Conservation (phyloP, 2,329 filamentous ascomycete species). For the Aspergillaceae sp. region DNA sequence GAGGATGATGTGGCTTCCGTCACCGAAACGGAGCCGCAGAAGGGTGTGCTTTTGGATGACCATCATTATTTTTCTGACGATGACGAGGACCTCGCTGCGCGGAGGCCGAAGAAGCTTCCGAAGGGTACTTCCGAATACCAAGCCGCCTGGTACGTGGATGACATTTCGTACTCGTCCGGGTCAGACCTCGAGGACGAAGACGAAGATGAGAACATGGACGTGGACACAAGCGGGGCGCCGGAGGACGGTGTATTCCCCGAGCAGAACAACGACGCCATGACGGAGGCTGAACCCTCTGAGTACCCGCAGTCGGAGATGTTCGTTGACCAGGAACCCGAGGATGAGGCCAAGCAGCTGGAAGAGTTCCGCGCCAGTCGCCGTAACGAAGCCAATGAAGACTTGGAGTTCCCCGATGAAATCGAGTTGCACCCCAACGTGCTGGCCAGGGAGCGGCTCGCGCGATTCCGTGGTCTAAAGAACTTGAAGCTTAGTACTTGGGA, state of each 20-base stretch:
- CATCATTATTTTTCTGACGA: slow-evolving; percentile 98
- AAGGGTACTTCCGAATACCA: slow-evolving; percentile 92
- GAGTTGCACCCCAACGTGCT: slow-evolving; percentile 82
- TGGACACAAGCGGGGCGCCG: slow-evolving; percentile 54
- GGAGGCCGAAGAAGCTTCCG: slow-evolving; percentile 64
- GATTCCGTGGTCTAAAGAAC: slow-evolving; percentile 88
- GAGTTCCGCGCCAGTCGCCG: slow-evolving; percentile 71
- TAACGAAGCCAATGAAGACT: slow-evolving; percentile 77
- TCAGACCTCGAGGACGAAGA: slow-evolving; percentile 70
- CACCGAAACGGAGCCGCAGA: slow-evolving; percentile 46
- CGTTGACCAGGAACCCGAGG: slow-evolving; percentile 66
- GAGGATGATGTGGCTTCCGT: slow-evolving; percentile 52
- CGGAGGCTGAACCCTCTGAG: slow-evolving; percentile 73
- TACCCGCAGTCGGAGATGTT: slow-evolving; percentile 94
- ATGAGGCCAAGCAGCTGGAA: slow-evolving; percentile 73
- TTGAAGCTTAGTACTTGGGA: slow-evolving; percentile 83
- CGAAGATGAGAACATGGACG: slow-evolving; percentile 45
- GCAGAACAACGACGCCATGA: slow-evolving; percentile 46
- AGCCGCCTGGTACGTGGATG: slow-evolving; percentile 81
- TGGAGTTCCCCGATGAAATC: slow-evolving; percentile 95
- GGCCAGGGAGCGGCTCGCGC: slow-evolving; percentile 72
- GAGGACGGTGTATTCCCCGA: slow-evolving; percentile 68
- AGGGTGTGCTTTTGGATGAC: slow-evolving; percentile 85
- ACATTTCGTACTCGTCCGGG: slow-evolving; percentile 65
- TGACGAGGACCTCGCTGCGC: slow-evolving; percentile 50